Conservation (phyloP, 2,329 filamentous ascomycete species). For the Arthrocladium fulminans region DNA sequence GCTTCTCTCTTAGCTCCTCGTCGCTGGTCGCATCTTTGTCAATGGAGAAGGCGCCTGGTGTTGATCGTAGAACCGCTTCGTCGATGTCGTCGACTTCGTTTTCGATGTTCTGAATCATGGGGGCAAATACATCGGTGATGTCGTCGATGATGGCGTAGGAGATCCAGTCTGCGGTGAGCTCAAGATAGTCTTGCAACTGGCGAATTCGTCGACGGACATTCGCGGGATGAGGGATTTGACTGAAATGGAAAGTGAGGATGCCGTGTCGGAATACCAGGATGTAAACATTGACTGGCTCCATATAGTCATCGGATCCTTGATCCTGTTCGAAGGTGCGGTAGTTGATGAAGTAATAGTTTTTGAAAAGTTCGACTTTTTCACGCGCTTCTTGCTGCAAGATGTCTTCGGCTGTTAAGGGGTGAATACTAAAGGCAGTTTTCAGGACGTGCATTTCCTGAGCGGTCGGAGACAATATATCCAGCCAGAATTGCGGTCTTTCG, state of each 20-base stretch:
- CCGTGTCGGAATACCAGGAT: slow-evolving; percentile 94
- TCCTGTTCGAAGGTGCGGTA: slow-evolving; percentile 98
- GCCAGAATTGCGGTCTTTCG: slow-evolving; percentile 89
- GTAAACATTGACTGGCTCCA: slow-evolving; percentile 96
- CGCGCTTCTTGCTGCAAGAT: slow-evolving; percentile 96
- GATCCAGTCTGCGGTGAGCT: slow-evolving; percentile 93
- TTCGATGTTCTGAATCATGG: slow-evolving; percentile 85
- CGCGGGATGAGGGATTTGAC: slow-evolving; percentile 88
- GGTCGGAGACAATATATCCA: slow-evolving; percentile 83
- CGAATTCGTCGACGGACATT: slow-evolving; percentile 91
- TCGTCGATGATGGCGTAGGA: slow-evolving; percentile 97
- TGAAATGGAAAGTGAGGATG: slow-evolving; percentile 88
- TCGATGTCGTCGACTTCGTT: slow-evolving; percentile 97
- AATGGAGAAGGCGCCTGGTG: slow-evolving; percentile 54
- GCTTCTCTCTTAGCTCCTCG: slow-evolving; percentile 26
- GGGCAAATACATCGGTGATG: slow-evolving; percentile 92
- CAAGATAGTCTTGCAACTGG: slow-evolving; percentile 86
- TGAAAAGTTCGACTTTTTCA: slow-evolving; percentile 95
- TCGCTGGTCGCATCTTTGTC: slow-evolving; percentile 28
- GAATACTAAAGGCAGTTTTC: slow-evolving; percentile 86
- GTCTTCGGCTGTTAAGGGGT: slow-evolving; percentile 89
- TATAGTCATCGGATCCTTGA: slow-evolving; percentile 73
- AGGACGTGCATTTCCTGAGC: slow-evolving; percentile 94
- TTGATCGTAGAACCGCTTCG: slow-evolving; percentile 64
- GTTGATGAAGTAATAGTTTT: slow-evolving; percentile 97